A percentile compares a stretch with the other conserved stretches of the same genome.
These are phyloP conservation scores for Fagus sylvatica DNA, from an alignment of 306 rosid genomes.

Conservation along the genomic window DNA sequence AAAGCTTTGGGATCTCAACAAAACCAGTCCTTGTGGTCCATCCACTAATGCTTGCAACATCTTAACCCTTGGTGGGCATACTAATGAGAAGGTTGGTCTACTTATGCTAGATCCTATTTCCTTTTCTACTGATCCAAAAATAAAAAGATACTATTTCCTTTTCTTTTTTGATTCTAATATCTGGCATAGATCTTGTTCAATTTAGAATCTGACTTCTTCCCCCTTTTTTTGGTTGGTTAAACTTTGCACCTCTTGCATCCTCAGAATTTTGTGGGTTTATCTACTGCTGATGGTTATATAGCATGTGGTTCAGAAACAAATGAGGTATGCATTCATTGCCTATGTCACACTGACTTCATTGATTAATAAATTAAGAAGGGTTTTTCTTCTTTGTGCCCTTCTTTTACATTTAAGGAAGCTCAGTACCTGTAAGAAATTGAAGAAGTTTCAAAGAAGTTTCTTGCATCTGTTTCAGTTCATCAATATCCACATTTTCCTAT, in stretches of 20 bases:
- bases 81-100: constrained; percentile 78
- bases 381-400: neutral
- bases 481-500: neutral
- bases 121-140: neutral
- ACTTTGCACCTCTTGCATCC: constrained; percentile 35
- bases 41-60: constrained; percentile 65
- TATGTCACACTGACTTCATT: neutral
- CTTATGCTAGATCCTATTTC: constrained; percentile 14
- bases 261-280: constrained; percentile 95
- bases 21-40: constrained; percentile 52
- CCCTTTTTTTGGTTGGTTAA: constrained; percentile 26
- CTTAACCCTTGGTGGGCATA: constrained; percentile 77
- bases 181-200: constrained; percentile 9
- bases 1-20: constrained; percentile 92
- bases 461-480: neutral
- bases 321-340: constrained; percentile 59
- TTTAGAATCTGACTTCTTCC: constrained; percentile 18
- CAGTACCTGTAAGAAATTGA: neutral
- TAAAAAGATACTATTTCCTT: neutral
- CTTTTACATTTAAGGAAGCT: neutral
- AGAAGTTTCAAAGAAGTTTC: neutral
- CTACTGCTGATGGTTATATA: constrained; percentile 81
- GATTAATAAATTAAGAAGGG: neutral
- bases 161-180: neutral
- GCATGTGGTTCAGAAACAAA: constrained; percentile 98